These are phyloP conservation scores for Proliferodiscus dingleyae DNA, from an alignment of 2,329 filamentous ascomycete species.

Conservation along the genomic window DNA sequence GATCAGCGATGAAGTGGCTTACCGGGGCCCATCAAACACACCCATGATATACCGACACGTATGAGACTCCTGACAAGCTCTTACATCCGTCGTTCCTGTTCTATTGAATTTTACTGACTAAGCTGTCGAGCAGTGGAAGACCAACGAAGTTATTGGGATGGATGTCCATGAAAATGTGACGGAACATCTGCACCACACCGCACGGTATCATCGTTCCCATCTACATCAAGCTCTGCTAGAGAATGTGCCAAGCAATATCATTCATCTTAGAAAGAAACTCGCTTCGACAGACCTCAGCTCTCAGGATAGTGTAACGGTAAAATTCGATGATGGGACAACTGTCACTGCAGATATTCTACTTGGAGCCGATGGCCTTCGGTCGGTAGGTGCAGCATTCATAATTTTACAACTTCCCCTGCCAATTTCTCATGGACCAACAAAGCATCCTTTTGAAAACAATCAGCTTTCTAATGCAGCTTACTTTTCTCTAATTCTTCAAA, in stretches of 20 bases:
- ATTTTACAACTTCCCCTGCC: not conserved
- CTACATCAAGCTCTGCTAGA: slow-evolving; percentile 32
- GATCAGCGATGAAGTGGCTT: slow-evolving; percentile 31
- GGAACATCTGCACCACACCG: slow-evolving; percentile 31
- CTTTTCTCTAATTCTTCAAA: no score
- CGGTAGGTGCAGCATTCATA: slow-evolving; percentile 20
- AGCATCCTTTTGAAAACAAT: no score
- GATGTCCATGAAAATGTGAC: slow-evolving; percentile 31
- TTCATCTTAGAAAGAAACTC: slow-evolving; percentile 32
- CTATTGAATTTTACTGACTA: no score
- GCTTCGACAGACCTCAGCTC: slow-evolving; percentile 11
- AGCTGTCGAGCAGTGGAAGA: slow-evolving; percentile 36
- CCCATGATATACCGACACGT: slow-evolving; percentile 35
- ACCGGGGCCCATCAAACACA: slow-evolving; percentile 28
- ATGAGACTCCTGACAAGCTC: not conserved
- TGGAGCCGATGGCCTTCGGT: slow-evolving; percentile 36
- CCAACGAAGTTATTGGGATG: slow-evolving; percentile 33
- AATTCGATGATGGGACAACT: slow-evolving; percentile 31
- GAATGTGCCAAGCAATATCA: slow-evolving; percentile 28
- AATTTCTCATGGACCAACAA: no score
- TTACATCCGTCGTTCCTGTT: no score
- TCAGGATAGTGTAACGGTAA: slow-evolving; percentile 21
- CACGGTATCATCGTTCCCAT: slow-evolving; percentile 34
- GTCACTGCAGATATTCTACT: slow-evolving; percentile 30
- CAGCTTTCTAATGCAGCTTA: no score